A percentile compares a stretch with the other conserved stretches of the same genome.
Conservation (phyloP, 495 filamentous ascomycete species). For the Tetracladium setigerum region DNA sequence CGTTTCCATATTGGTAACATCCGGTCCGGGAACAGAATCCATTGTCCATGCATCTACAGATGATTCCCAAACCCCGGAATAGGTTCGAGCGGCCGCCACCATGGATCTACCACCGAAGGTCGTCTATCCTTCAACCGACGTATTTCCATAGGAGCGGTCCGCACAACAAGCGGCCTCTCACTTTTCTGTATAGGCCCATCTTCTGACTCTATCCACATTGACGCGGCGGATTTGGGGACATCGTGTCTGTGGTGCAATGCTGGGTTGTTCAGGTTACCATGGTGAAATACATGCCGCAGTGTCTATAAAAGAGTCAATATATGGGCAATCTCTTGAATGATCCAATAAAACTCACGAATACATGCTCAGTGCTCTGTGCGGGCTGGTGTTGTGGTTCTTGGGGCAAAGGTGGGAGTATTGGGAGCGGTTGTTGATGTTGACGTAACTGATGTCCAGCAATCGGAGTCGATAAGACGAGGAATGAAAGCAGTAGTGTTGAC, state of each 20-base stretch:
- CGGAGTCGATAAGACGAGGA: constrained; percentile 26
- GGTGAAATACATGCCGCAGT: constrained; percentile 85
- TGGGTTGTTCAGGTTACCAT: constrained; percentile 68
- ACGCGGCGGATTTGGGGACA: constrained; percentile 49
- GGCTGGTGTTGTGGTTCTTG: constrained; percentile 13
- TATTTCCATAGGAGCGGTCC: constrained; percentile 57
- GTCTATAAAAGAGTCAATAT: constrained; percentile 39
- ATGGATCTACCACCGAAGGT: constrained; percentile 66
- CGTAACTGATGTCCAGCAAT: constrained; percentile 5
- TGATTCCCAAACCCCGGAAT: constrained; percentile 49
- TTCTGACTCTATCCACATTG: constrained; percentile 56
- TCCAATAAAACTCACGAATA: constrained; percentile 8
- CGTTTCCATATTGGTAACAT: constrained; percentile 79
- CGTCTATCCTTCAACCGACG: constrained; percentile 76
- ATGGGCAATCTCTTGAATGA: constrained; percentile 1
- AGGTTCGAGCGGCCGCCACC: constrained; percentile 56
- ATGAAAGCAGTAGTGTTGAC: constrained; percentile 50
- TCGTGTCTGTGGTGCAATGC: constrained; percentile 68
- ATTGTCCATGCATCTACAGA: constrained; percentile 71
- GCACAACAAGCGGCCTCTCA: constrained; percentile 38
- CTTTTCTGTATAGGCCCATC: constrained; percentile 39
- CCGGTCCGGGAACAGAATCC: constrained; percentile 70
- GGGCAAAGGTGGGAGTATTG: constrained; percentile 13
- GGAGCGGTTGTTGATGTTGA: constrained; percentile 14
- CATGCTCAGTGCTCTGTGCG: constrained; percentile 33